Conservation (phyloP, 495 filamentous ascomycete genomes). For the Xylaria acuta region DNA sequence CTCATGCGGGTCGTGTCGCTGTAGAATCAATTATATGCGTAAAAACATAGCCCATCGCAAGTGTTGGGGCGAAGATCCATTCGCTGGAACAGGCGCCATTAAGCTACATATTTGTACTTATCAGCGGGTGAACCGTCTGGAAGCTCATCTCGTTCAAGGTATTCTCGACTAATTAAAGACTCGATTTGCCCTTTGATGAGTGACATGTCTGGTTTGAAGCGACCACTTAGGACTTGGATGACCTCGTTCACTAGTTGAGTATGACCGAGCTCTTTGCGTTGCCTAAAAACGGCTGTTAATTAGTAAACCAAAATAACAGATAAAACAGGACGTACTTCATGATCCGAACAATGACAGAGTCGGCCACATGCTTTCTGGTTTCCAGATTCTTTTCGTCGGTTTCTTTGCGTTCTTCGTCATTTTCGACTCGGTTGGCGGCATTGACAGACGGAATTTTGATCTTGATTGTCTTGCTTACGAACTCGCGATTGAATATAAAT, state of each 20-base stretch:
- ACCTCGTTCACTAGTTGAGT: conserved; percentile 84
- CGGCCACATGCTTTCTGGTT: conserved; percentile 75
- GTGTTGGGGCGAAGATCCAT: neutral
- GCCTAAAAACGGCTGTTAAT: conserved; percentile 57
- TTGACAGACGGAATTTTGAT: conserved; percentile 74
- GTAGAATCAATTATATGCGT: conserved; percentile 20
- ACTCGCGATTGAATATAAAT: conserved; percentile 86
- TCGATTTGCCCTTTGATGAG: conserved; percentile 97
- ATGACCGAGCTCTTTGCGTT: conserved; percentile 85
- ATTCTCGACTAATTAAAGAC: conserved; percentile 88
- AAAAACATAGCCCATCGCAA: conserved; percentile 9
- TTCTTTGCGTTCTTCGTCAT: conserved; percentile 78
- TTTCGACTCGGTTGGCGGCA: conserved; percentile 87
- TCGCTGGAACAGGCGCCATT: neutral
- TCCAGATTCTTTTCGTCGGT: conserved; percentile 90
- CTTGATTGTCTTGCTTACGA: conserved; percentile 79
- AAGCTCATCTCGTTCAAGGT: conserved; percentile 81
- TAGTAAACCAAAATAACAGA: conserved; percentile 12
- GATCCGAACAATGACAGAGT: conserved; percentile 89
- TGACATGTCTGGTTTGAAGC: conserved; percentile 87
- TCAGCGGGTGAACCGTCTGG: conserved; percentile 39
- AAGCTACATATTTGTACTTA: conserved; percentile 41
- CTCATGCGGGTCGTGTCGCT: conserved; percentile 21
- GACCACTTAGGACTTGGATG: conserved; percentile 73
- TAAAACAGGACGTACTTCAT: conserved; percentile 78